Conservation (phyloP, 2,329 filamentous ascomycete species). For the Apiospora marii region DNA sequence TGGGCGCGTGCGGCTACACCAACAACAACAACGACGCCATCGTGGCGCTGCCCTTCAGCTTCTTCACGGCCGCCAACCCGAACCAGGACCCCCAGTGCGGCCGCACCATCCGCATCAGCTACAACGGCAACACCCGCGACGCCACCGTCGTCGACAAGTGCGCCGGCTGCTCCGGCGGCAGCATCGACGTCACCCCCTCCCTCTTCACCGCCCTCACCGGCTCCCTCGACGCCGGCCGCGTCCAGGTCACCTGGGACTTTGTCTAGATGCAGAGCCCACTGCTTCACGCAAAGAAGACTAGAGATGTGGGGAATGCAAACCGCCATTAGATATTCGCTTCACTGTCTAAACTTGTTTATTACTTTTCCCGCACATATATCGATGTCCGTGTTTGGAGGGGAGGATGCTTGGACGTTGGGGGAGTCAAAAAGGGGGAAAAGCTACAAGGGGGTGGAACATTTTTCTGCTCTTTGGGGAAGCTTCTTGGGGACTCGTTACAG, state of each 20-base stretch:
- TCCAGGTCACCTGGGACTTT: conserved; percentile 35
- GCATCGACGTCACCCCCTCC: conserved; percentile 42
- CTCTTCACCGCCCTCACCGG: conserved; percentile 39
- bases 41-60: conserved; percentile 15
- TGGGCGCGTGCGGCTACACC: conserved; percentile 25
- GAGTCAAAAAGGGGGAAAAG: not conserved
- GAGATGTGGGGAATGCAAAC: not conserved
- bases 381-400: not conserved
- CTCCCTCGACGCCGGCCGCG: conserved; percentile 35
- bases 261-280: not conserved
- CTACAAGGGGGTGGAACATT: not conserved
- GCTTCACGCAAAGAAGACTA: not conserved
- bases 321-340: not conserved
- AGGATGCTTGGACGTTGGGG: not conserved
- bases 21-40: conserved; percentile 24
- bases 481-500: not conserved
- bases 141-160: conserved; percentile 44
- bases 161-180: conserved; percentile 35
- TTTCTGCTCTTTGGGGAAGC: not conserved
- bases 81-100: conserved; percentile 30
- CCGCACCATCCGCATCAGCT: conserved; percentile 27
- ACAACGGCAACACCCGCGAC: conserved; percentile 34
- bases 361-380: not conserved
- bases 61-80: conserved; percentile 29
- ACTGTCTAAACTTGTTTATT: not conserved